Evolutionary conservation across 176 grass and related monocot species (phyloP), one percentile per base, ranked within the genome.

Genomic region (Triticum timopheevii): DNA sequence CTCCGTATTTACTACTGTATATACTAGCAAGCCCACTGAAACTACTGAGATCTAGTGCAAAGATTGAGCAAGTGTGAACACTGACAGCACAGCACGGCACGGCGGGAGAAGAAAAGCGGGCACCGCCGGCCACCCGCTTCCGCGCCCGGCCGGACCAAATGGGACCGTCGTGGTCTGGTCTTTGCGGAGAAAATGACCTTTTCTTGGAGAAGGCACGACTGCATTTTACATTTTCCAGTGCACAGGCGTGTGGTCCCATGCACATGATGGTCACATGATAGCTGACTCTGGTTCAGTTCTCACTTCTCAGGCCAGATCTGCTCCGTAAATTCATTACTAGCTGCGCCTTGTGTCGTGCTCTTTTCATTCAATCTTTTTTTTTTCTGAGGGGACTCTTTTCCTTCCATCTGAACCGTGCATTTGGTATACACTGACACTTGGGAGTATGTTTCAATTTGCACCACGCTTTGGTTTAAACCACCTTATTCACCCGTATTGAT

Each of bases 101-200:
- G 24, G 15, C 22, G 5, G 1, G 1, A 3, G 54, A 42, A 52
- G n/a, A 8, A 69, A 79, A 61, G 40, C 8, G 8, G 31, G 66
- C 52, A 77, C 11, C 42, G 79, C 65, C 72, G 31, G 72, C 38
- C 39, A 44, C 10, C 69, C 36, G 69, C 35, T 6, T 6, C 36
- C 36, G 39, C 39, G 10, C 44, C 44, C 44, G 44, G 72, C 24
- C 7, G 33, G 66, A 28, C 17, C 12, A 39, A 42, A 81, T 35
- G 76, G 50, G 9, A 31, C 70, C 35, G 22, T 15, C 68, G 75
- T 84, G 59, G 81, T 69, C 22, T 38, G 36, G 69, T 52, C 87
- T 87, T 77, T 84, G 83, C 35, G 9, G 22, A 62, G 65, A 66
- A 78, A 66, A 47, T 10, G 75, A 87, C 65, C 13, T 27, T 40